Conservation (phyloP, 2,329 filamentous ascomycete genomes). For the Fusarium mexicanum region DNA sequence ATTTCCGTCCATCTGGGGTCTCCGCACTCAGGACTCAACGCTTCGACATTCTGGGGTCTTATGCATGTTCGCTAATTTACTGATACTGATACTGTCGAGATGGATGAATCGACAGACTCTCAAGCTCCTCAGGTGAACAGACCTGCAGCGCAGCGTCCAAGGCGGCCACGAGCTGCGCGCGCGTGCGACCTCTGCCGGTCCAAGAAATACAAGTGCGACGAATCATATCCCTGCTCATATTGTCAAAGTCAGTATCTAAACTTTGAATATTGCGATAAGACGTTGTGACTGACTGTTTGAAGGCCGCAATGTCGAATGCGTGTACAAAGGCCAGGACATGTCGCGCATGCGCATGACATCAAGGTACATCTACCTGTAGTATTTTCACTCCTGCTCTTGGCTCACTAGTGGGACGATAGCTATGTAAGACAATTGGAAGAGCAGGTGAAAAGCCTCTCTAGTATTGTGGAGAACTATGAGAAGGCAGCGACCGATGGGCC, state of each 20-base stretch:
- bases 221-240: not conserved
- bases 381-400: too few species aligned
- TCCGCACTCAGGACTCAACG: not conserved
- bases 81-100: not conserved
- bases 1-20: not conserved
- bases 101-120: not conserved
- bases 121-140: rapidly evolving
- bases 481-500: not conserved
- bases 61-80: not conserved
- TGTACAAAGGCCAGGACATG: not conserved
- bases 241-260: not conserved
- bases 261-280: not conserved
- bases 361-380: not conserved
- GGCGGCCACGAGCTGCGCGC: not conserved
- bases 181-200: not conserved
- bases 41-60: not conserved
- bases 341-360: not conserved
- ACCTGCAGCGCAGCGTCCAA: not conserved
- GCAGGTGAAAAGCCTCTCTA: not conserved
- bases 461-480: not conserved
- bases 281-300: not conserved
- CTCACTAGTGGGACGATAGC: not conserved
- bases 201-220: not conserved
- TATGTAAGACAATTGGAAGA: not conserved
- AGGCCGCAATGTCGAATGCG: not conserved